Conservation (phyloP, 2,329 filamentous ascomycete genomes). For the Epichloe bromicola region DNA sequence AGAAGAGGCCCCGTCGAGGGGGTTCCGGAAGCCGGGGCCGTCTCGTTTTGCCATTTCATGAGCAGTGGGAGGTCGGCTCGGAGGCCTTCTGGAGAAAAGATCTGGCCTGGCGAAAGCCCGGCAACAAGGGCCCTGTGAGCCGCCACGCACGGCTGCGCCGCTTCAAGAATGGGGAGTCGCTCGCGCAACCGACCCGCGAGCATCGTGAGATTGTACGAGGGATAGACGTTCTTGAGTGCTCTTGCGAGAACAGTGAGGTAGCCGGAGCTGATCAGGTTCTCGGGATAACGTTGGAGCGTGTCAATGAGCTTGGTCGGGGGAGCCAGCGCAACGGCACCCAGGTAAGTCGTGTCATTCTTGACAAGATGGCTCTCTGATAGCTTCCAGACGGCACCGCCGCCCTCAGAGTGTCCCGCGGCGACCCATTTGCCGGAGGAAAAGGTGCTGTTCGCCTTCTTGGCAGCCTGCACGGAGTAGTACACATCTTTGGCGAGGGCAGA, state of each 20-base stretch:
- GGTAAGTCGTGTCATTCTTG: conserved; percentile 4
- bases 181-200: conserved; percentile 1
- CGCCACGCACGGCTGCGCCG: conserved; percentile 3
- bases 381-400: conserved; percentile 11
- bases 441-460: too few relatives aligned
- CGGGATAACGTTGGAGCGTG: background rate
- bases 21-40: conserved; percentile 4
- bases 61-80: background rate
- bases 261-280: background rate
- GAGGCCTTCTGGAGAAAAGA: background rate
- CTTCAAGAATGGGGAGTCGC: conserved; percentile 1
- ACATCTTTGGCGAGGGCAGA: conserved; percentile 7
- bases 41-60: conserved; percentile 3
- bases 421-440: too few relatives aligned
- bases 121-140: conserved; percentile 1
- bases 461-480: conserved; percentile 5
- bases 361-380: conserved; percentile 9
- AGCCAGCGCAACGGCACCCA: conserved; percentile 9
- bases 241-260: conserved; percentile 5
- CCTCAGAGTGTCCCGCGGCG: background rate
- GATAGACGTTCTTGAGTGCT: conserved; percentile 1
- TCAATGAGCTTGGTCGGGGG: conserved; percentile 7
- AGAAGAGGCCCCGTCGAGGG: conserved; percentile 3
- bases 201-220: conserved; percentile 2
- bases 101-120: background rate